phyloP scores from a whole-genome alignment of 1,284 basidiomycete species.

The Filobasidium uniguttulatum region DNA sequence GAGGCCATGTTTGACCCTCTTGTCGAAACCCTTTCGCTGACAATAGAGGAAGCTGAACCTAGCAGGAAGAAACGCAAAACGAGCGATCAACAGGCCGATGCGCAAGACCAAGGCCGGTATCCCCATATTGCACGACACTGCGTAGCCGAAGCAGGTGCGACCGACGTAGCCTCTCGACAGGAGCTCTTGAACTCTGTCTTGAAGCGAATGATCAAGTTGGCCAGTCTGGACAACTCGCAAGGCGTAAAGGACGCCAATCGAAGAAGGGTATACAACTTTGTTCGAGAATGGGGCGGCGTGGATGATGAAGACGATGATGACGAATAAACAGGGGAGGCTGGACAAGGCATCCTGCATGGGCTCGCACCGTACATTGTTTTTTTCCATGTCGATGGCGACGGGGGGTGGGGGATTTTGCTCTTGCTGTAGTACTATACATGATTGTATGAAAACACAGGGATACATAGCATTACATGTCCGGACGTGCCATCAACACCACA shows the following conservation, averaged over 20 bases:
- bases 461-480: too few species aligned
- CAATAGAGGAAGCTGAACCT: conserved; percentile 30
- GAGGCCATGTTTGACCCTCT: conserved; percentile 24
- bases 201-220: conserved; percentile 4
- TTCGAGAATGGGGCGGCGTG: conserved; percentile 13
- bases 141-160: background rate
- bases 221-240: conserved; percentile 3
- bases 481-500: background rate
- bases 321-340: too few species aligned
- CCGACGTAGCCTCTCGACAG: background rate
- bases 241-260: conserved; percentile 12
- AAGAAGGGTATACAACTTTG: conserved; percentile 12
- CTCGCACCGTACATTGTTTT: too few species aligned
- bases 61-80: conserved; percentile 16
- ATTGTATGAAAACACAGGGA: background rate
- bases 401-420: too few species aligned
- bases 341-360: too few species aligned
- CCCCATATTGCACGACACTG: background rate
- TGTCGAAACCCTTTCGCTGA: conserved; percentile 18
- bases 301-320: conserved; percentile 15
- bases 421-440: too few species aligned
- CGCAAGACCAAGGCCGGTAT: background rate
- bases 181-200: conserved; percentile 1
- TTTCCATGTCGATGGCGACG: too few species aligned
- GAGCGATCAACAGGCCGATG: conserved; percentile 6